Base-by-base conservation (phyloP, 1,139 yeast species). In the Schizosaccharomyces versatilis region DNA sequence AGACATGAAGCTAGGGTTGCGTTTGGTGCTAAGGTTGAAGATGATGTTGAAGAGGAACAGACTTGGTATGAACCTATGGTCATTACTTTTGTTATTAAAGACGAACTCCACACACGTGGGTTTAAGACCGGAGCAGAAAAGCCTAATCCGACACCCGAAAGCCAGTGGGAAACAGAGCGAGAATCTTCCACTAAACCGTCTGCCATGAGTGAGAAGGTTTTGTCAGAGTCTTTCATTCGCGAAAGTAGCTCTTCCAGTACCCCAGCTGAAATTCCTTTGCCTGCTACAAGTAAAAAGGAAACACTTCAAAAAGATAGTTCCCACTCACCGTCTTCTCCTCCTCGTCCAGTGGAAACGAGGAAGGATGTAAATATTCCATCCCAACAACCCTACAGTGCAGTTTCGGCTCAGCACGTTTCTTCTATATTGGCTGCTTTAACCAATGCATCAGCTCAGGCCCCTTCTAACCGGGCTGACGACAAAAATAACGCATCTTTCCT, bases 1-100 rank as follows among this genome's bases (percentile, higher is more conserved):
- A 54, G 58, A 19, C 56, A 63, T 57, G 69, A 66, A 49, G 62
- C 60, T 47, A 65, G 64, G 51, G 67, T 65, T 41, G 71, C 68
- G 15, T 62, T 61, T 17, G 60, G 62, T 10, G 61, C 61, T 7
- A 64, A 61, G 44, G 60, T 61, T 36, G 65, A 62, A 36, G 63
- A 64, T 36, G 64, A 63, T 40, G 56, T 60, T 36, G 64, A 53
- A 38, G 41, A 49, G 32, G 52, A 39, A 2, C 19, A 19, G 14
- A 44, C 32, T 44, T 44, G 49, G 49, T 44, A 44, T 36, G 32
- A 24, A 17, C 49, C 49, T 10, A n/a, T 17, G n/a, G 38, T 36
- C 8, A 44, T 44, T 24, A 9, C 19, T 10, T 44, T 44, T 44
- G 49, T 8, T 5, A 44, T 44, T 3, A 44, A 44, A 24, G 49